Evolutionary conservation across 768 basidiomycete species (phyloP).

Genomic region (Kwoniella dendrophila): DNA sequence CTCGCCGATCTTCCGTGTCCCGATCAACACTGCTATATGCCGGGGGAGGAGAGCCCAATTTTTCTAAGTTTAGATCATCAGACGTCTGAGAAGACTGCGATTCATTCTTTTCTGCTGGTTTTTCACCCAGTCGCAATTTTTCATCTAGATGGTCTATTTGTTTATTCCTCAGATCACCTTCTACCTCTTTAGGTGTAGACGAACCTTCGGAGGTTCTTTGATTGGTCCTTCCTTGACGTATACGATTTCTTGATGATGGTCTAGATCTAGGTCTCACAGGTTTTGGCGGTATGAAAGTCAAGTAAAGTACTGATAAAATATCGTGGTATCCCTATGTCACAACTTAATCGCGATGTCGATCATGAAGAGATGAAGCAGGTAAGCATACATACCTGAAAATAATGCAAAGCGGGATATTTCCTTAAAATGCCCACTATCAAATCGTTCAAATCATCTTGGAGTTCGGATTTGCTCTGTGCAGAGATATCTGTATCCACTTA

Average conservation of each 20-base stretch:
- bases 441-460: conserved; percentile 69
- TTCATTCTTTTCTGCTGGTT: neutral
- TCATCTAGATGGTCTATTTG: neutral
- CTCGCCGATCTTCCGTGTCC: conserved; percentile 38
- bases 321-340: conserved; percentile 80
- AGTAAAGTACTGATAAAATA: conserved; percentile 74
- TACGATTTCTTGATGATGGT: conserved; percentile 16
- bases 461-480: conserved; percentile 56
- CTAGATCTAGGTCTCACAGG: conserved; percentile 9
- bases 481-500: conserved; percentile 40
- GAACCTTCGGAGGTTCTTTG: neutral
- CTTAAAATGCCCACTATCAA: conserved; percentile 77
- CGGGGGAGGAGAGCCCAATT: conserved; percentile 11
- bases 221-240: conserved; percentile 4
- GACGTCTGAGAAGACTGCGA: neutral
- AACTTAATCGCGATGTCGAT: neutral
- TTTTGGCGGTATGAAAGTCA: conserved; percentile 49
- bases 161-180: neutral
- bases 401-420: conserved; percentile 70
- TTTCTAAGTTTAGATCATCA: neutral
- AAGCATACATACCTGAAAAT: conserved; percentile 77
- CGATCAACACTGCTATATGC: neutral
- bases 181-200: neutral
- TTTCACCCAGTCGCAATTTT: neutral
- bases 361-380: neutral